Conservation (phyloP, 352 stramenopile species). For the Peronospora farinosa region DNA sequence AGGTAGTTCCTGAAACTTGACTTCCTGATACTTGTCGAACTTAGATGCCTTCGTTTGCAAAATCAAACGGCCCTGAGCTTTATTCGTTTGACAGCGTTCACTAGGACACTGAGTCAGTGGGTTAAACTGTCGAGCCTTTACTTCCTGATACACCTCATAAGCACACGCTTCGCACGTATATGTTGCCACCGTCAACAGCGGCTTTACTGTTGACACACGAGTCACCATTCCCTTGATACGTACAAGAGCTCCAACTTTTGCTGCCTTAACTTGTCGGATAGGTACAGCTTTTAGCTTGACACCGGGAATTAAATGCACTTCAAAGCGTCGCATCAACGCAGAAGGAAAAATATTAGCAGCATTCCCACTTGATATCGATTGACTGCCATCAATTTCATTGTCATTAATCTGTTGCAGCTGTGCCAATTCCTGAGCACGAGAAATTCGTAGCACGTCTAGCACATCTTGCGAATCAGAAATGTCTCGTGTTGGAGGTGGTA, state of each 20-base stretch:
- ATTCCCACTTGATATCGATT: constrained; percentile 25
- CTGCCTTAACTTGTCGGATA: constrained; percentile 91
- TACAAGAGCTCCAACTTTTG: constrained; percentile 93
- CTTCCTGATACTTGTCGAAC: constrained; percentile 99
- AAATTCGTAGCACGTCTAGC: constrained; percentile 72
- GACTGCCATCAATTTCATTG: constrained; percentile 21
- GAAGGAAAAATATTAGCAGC: constrained; percentile 83
- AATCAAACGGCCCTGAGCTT: constrained; percentile 74
- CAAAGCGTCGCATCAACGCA: constrained; percentile 87
- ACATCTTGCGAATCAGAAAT: constrained; percentile 80
- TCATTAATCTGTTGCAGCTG: constrained; percentile 39
- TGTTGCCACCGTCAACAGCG: constrained; percentile 92
- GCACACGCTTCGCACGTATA: constrained; percentile 97
- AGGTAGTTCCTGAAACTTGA: constrained; percentile 93
- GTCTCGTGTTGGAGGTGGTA: constrained; percentile 73
- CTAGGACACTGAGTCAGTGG: constrained; percentile 89
- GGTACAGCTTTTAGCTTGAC: constrained; percentile 86
- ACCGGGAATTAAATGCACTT: constrained; percentile 72
- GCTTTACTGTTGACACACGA: constrained; percentile 97
- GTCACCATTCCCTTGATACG: constrained; percentile 97
- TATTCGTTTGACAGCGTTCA: constrained; percentile 82
- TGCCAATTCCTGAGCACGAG: constrained; percentile 66
- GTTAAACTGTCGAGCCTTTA: constrained; percentile 91
- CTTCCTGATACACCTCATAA: constrained; percentile 96
- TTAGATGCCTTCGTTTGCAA: constrained; percentile 96